A percentile compares a stretch with the other conserved stretches of the same genome.
Conservation (phyloP, 2,329 filamentous ascomycete species). For the Stachybotrys elegans region DNA sequence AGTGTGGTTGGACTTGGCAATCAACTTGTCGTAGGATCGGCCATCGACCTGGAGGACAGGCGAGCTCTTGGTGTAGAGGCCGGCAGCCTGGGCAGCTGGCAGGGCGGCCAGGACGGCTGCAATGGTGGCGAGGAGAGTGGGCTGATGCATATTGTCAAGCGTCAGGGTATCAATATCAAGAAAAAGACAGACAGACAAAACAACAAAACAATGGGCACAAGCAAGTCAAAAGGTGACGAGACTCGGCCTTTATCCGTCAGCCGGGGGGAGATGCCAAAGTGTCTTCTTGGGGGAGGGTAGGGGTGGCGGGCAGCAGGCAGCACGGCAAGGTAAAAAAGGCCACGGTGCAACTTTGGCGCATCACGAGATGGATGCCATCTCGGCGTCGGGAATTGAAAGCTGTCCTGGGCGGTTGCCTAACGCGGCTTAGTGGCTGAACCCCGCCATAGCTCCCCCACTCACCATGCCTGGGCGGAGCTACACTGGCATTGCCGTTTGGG, state of each 20-base stretch:
- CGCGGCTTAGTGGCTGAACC: no score
- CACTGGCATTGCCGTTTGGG: no score
- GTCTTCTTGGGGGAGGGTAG: slow-evolving; percentile 10
- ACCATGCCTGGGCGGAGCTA: no score
- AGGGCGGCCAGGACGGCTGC: slow-evolving; percentile 59
- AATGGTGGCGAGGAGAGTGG: slow-evolving; percentile 39
- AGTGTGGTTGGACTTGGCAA: slow-evolving; percentile 85
- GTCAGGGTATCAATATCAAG: neutral
- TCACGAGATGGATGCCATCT: no score
- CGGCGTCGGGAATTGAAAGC: no score
- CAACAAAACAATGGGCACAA: neutral
- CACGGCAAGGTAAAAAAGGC: slow-evolving; percentile 19
- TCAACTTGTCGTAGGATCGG: slow-evolving; percentile 75
- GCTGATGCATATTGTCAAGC: slow-evolving; percentile 45
- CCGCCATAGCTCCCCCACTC: no score
- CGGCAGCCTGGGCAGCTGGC: slow-evolving; percentile 58
- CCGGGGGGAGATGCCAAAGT: slow-evolving; percentile 5
- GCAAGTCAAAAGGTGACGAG: neutral
- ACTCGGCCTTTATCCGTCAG: neutral
- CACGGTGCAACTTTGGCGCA: slow-evolving; percentile 22
- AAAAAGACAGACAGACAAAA: slow-evolving; percentile 1
- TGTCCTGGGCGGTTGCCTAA: no score
- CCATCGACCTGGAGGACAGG: slow-evolving; percentile 78
- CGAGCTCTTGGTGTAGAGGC: slow-evolving; percentile 80
- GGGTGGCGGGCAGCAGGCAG: slow-evolving; percentile 22